Evolutionary conservation across 768 basidiomycete genomes (phyloP), one percentile per base, ranked within the genome.

Genomic region (Mycena venus): DNA sequence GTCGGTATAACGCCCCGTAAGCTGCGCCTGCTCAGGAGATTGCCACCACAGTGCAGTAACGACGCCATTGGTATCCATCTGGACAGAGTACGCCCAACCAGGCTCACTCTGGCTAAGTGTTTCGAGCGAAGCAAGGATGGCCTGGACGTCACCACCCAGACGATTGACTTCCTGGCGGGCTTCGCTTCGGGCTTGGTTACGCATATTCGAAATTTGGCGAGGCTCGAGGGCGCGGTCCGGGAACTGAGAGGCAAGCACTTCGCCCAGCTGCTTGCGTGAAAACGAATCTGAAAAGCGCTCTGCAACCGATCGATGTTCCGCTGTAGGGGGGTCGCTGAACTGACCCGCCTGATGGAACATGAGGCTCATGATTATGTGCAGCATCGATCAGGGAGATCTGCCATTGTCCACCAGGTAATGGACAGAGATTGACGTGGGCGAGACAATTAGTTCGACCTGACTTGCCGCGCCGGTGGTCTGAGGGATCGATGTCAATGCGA

Each of bases 11-110:
- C 73, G 74, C 32, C 59, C 31, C 5, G 75, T 74, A 11, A 84
- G 77, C 4, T 78, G 62, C 1, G 66, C 73, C 66, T 85, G 84
- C 2, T 36, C 23, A 19, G 83, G 83, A 19, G 80, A 82, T 70
- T 82, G 82, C 84, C 84, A 85, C 77, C 80, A 84, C 3, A 84
- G 17, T 11, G 58, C 79, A 44, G 62, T 76, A 14, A 81, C 73
- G 4, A 74, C 58, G 17, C 64, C 70, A 14, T 60, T 12, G 4
- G 75, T 70, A 44, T 81, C 76, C 4, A 82, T 19, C 59, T 74
- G 75, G 21, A 82, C 34, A 3, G 75, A 62, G 59, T 40, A 80
- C 25, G 61, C 25, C 82, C 82, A 85, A 1, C 79, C 76, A 23
- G 70, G 75, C 53, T 79, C 76, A 7, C 44, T 47, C 0, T 59